These are phyloP conservation scores for Ampelocalamus luodianensis DNA, from an alignment of 176 grass and related monocot species.

Conservation along the genomic window DNA sequence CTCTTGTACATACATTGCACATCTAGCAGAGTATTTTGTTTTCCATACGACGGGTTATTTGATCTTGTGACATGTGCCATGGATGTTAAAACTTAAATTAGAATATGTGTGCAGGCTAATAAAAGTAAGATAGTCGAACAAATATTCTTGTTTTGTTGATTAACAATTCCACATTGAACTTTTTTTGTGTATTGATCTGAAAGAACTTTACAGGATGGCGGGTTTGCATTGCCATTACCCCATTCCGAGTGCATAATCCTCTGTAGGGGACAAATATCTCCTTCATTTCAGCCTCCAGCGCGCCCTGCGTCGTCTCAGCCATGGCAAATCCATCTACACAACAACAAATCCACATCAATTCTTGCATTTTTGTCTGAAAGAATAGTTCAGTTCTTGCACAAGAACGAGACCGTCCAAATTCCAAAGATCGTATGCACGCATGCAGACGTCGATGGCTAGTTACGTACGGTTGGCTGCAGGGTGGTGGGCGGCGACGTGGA, in stretches of 20 bases:
- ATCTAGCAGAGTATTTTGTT: neutral
- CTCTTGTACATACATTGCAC: neutral
- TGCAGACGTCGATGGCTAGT: neutral
- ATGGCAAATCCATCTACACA: constrained; percentile 63
- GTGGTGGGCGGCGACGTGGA: constrained; percentile 65
- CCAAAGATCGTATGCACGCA: neutral
- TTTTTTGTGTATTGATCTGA: neutral
- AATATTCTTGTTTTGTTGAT: neutral
- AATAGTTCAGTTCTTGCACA: neutral
- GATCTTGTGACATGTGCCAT: neutral
- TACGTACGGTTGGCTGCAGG: constrained; percentile 60
- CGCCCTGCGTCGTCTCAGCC: constrained; percentile 52
- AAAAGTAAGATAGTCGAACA: neutral
- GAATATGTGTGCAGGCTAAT: neutral
- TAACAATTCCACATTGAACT: neutral
- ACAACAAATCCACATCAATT: constrained; percentile 10
- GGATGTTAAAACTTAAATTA: neutral
- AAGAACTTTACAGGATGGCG: neutral
- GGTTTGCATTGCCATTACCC: constrained; percentile 46
- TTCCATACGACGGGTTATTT: neutral
- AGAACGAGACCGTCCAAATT: neutral
- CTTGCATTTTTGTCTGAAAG: neutral
- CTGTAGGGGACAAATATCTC: constrained; percentile 75
- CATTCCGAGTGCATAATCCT: constrained; percentile 72
- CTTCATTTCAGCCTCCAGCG: constrained; percentile 62